Evolutionary conservation across 179 eudicot genomes (phyloP).

Genomic region (Camellia oleifera): DNA sequence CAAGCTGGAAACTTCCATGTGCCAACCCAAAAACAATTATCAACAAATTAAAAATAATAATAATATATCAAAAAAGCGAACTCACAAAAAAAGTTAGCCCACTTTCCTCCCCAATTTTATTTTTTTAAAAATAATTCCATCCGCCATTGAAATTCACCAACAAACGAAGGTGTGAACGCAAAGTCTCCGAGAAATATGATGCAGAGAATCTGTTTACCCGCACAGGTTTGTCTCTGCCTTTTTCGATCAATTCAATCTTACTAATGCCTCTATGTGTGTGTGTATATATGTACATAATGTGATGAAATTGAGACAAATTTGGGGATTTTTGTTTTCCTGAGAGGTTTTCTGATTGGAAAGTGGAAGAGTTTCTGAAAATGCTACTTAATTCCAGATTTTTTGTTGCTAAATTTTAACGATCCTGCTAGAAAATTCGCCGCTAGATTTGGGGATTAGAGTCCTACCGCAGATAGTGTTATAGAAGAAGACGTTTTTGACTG

Average conservation of each 20-base stretch:
- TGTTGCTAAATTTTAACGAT: neutral
- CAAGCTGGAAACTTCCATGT: neutral
- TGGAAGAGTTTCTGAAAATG: neutral
- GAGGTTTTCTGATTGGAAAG: neutral
- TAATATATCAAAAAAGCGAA: neutral
- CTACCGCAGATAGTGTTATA: neutral
- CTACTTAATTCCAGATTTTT: neutral
- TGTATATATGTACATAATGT: neutral
- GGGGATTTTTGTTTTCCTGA: neutral
- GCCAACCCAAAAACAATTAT: neutral
- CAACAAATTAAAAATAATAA: neutral
- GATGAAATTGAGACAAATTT: neutral
- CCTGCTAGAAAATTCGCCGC: too few relatives aligned
- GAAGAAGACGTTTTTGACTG: neutral
- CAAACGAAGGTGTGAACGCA: neutral
- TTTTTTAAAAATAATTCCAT: neutral
- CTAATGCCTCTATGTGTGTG: neutral
- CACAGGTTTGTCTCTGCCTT: neutral
- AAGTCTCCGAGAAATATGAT: neutral
- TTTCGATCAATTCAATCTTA: conserved; percentile 5
- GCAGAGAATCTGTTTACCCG: neutral
- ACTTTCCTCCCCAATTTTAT: neutral
- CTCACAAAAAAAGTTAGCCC: neutral
- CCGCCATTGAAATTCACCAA: neutral
- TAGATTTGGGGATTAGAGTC: neutral